Evolutionary conservation across 2,329 filamentous ascomycete species (phyloP), one percentile per base, ranked within the genome.

Genomic region (Cercospora sojina): DNA sequence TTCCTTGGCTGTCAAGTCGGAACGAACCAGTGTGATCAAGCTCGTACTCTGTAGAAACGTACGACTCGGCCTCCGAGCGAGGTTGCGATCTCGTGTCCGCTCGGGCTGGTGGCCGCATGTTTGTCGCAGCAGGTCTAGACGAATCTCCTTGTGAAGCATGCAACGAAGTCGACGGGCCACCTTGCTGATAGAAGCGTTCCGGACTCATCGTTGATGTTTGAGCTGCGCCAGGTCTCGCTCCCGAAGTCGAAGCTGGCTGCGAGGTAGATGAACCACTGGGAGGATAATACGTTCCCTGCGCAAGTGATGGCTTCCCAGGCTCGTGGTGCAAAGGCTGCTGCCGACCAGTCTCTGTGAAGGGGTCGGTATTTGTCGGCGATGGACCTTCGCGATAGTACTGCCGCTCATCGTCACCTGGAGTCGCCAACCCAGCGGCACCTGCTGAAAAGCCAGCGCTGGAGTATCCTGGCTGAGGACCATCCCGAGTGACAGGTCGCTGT

Each of bases 21-120:
- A 88, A 87, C 71, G 86, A 84, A 68, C 87, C 88, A 64, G 85
- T 80, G 32, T 83, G 81, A 75, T 90, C 87, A 71, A 87, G 84
- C 68, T 86, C 84, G 78, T 91, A 93, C 78, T 93, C 90, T 77
- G 90, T 90, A 64, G 77, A 79, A 23, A 78, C 80, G 60, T 63
- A 63, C 66, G 83, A 83, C 62, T 70, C 72, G 20, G 64, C 63
- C 47, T 74, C 70, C 10, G 73, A 74, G 13, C 67, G 71, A 3
- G 64, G 68, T 43, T 74, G 70, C 2, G 72, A 73, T 12, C 66
- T 71, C 9, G 70, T 60, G 16, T 73, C 73, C 1, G 61, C 68
- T 27, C 62, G 67, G 20, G 59, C 35, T 18, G 55, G 64, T 18
- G 76, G 76, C 16, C 79, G 79, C 31, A 78, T 61, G 70, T 79